These are phyloP conservation scores for Emericellopsis atlantica DNA, from an alignment of 2,329 filamentous ascomycete species.

Conservation along the genomic window DNA sequence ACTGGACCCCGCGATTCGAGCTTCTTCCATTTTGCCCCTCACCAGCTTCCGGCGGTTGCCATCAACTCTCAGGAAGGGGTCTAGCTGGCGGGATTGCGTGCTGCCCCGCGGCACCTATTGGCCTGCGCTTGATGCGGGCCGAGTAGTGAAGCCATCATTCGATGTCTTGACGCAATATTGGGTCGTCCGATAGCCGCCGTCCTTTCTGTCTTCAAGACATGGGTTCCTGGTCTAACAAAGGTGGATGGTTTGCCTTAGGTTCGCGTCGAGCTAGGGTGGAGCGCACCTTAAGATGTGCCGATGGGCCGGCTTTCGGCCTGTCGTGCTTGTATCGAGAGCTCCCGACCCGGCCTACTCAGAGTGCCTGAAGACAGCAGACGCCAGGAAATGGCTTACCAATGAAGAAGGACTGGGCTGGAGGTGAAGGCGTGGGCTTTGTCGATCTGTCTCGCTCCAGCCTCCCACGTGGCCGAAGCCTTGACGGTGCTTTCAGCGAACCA, in stretches of 20 bases:
- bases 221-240: background rate
- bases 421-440: too few species aligned
- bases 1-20: slow-evolving; percentile 2
- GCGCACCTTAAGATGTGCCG: background rate
- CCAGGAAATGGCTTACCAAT: too few species aligned
- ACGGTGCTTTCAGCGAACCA: too few species aligned
- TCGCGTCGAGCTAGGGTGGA: background rate
- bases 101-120: slow-evolving; percentile 2
- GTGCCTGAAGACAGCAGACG: background rate
- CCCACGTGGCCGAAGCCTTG: too few species aligned
- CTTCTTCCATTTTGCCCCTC: slow-evolving; percentile 1
- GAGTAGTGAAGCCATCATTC: background rate
- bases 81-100: slow-evolving; percentile 3
- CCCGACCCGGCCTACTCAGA: background rate
- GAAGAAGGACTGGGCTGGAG: too few species aligned
- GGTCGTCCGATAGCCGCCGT: slow-evolving; percentile 3
- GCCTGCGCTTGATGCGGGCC: background rate
- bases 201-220: background rate
- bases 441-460: too few species aligned
- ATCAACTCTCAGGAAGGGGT: background rate
- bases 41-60: background rate
- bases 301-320: slow-evolving; percentile 4
- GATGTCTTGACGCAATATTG: slow-evolving; percentile 3
- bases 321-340: slow-evolving; percentile 2
- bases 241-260: background rate